Evolutionary conservation across 164 flowering plant species (phyloP).

Genomic region (Magnolia officinalis): DNA sequence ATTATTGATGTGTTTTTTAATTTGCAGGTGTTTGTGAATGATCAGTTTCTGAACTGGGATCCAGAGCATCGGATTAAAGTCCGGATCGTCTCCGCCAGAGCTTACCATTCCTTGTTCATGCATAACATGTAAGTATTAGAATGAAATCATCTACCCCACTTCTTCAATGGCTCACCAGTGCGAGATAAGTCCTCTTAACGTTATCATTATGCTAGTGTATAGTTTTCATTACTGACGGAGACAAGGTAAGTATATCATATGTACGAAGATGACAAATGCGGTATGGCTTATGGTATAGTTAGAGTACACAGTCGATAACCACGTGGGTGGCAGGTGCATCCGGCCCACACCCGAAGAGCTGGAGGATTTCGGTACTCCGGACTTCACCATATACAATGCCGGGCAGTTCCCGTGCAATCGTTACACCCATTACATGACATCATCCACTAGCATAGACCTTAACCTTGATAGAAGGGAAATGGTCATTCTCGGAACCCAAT

Average conservation of each 20-base stretch:
- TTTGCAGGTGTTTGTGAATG: conserved; percentile 88
- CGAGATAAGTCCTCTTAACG: conserved; percentile 51
- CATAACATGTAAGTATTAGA: conserved; percentile 88
- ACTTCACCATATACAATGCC: conserved; percentile 99
- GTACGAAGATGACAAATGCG: not conserved
- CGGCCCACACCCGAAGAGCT: conserved; percentile 98
- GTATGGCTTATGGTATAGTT: not conserved
- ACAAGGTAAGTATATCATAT: not conserved
- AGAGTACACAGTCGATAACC: conserved; percentile 39
- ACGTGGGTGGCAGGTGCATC: conserved; percentile 91
- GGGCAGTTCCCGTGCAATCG: conserved; percentile 99
- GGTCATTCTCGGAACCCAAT: conserved; percentile 99
- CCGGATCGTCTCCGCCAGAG: conserved; percentile 94
- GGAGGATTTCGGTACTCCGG: conserved; percentile 98
- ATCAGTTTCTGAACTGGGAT: conserved; percentile 98
- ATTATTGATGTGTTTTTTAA: not conserved
- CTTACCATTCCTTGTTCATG: conserved; percentile 98
- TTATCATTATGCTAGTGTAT: conserved; percentile 8
- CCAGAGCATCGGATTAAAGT: conserved; percentile 90
- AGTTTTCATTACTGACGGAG: not conserved
- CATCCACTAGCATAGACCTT: conserved; percentile 94
- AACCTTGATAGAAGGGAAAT: conserved; percentile 92
- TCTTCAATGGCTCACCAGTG: conserved; percentile 8
- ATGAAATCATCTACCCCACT: not conserved
- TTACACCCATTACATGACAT: conserved; percentile 98